These are phyloP conservation scores for Penicillium bovifimosum DNA, from an alignment of 495 filamentous ascomycete species.

Conservation along the genomic window DNA sequence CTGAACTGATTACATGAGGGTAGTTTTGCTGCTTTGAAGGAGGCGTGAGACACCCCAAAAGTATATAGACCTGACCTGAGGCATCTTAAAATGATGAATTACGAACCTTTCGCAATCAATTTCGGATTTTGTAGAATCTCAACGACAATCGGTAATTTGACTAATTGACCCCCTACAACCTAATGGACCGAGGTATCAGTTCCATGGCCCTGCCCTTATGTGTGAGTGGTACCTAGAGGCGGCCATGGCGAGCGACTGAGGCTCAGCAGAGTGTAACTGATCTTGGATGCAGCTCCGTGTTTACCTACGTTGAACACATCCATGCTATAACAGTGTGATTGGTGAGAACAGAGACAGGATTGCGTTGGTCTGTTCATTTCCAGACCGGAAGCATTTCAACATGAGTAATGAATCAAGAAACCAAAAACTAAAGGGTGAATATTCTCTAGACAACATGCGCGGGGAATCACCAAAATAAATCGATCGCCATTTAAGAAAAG, in stretches of 20 bases:
- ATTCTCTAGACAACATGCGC: conserved; percentile 18
- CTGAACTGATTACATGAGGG: conserved; percentile 22
- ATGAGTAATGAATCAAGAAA: conserved; percentile 2
- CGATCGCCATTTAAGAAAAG: conserved; percentile 50
- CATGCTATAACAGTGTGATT: neutral
- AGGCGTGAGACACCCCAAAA: conserved; percentile 24
- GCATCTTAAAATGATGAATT: conserved; percentile 32
- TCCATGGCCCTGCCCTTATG: too few relatives aligned
- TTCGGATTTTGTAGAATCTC: neutral
- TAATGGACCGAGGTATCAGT: too few relatives aligned
- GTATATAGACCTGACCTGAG: conserved; percentile 29
- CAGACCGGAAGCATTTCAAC: neutral
- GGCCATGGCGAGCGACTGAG: too few relatives aligned
- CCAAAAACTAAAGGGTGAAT: conserved; percentile 6
- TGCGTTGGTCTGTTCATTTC: conserved; percentile 2
- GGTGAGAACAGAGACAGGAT: neutral
- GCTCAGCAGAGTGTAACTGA: too few relatives aligned
- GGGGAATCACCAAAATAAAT: conserved; percentile 24
- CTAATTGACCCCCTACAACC: too few relatives aligned
- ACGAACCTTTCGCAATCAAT: conserved; percentile 22
- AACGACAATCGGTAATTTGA: too few relatives aligned
- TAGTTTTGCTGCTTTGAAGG: conserved; percentile 4
- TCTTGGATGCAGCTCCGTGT: too few relatives aligned
- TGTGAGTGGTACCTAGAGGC: too few relatives aligned
- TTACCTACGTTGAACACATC: too few relatives aligned